phyloP scores from a whole-genome alignment of 257 asterid species.

The Oldenlandia corymbosa region DNA sequence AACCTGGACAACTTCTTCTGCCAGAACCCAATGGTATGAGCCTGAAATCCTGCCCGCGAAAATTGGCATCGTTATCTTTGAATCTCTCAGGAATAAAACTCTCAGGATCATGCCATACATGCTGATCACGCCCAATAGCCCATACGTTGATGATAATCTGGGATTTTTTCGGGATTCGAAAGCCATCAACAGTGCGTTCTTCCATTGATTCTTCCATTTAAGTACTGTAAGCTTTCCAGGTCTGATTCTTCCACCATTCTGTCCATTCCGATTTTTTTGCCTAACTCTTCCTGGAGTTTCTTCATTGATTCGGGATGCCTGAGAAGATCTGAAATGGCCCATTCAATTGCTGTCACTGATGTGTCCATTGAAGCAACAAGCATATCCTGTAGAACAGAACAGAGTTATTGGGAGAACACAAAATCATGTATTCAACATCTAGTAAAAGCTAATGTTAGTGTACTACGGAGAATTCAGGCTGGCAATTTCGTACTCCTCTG shows the following conservation, averaged over 20 bases:
- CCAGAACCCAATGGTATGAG: slow-evolving; percentile 27
- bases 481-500: too few relatives aligned
- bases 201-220: slow-evolving; percentile 19
- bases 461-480: too few relatives aligned
- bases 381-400: slow-evolving; percentile 16
- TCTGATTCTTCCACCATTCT: slow-evolving; percentile 23
- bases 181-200: slow-evolving; percentile 23
- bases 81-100: slow-evolving; percentile 26
- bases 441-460: too few relatives aligned
- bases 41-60: slow-evolving; percentile 20
- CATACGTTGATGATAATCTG: slow-evolving; percentile 13
- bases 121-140: slow-evolving; percentile 21
- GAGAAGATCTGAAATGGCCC: slow-evolving; percentile 21
- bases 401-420: too few relatives aligned
- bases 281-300: slow-evolving; percentile 23
- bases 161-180: slow-evolving; percentile 12
- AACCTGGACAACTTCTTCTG: slow-evolving; percentile 27
- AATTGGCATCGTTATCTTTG: slow-evolving; percentile 4
- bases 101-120: slow-evolving; percentile 25
- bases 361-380: slow-evolving; percentile 26
- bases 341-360: slow-evolving; percentile 19
- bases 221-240: slow-evolving; percentile 16
- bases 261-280: slow-evolving; percentile 19
- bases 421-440: too few relatives aligned
- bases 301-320: slow-evolving; percentile 16